Evolutionary conservation across 129 eudicot genomes (phyloP).

Genomic region (Silybum marianum): DNA sequence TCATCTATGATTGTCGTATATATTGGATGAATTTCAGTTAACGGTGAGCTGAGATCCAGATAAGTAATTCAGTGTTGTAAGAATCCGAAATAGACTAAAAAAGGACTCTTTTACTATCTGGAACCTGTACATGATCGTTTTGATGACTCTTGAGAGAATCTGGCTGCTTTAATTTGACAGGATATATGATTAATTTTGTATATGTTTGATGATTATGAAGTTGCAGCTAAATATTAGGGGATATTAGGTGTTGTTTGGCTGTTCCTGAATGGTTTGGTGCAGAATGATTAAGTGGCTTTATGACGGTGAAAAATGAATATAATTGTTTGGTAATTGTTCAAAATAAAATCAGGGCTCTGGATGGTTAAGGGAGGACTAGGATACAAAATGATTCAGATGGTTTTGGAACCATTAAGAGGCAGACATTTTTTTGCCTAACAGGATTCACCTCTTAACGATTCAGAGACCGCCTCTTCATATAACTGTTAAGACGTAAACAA

Average conservation of each 20-base stretch:
- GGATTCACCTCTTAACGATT: too few relatives aligned
- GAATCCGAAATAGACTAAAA: not conserved
- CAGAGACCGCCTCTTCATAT: too few relatives aligned
- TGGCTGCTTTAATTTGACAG: not conserved
- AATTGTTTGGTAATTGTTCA: too few relatives aligned
- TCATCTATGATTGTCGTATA: not conserved
- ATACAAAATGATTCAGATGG: too few relatives aligned
- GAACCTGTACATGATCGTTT: constrained; percentile 5
- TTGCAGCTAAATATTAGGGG: constrained; percentile 14
- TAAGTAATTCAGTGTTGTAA: not conserved
- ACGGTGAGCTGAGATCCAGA: constrained; percentile 5
- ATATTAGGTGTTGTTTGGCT: not conserved
- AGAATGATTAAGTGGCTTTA: too few relatives aligned
- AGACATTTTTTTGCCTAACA: too few relatives aligned
- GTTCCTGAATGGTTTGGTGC: too few relatives aligned
- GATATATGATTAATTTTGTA: not conserved
- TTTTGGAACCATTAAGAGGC: too few relatives aligned
- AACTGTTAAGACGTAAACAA: too few relatives aligned
- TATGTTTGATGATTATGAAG: not conserved
- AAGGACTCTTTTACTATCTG: not conserved
- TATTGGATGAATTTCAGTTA: not conserved
- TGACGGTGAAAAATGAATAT: too few relatives aligned
- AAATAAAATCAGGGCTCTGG: too few relatives aligned
- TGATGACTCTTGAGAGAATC: not conserved
- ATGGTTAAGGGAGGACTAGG: too few relatives aligned